Percentiles rank a stretch among this genome's conserved stretches.
Evolutionary conservation across 306 rosid species (phyloP).

Genomic region (Castanopsis chinensis): DNA sequence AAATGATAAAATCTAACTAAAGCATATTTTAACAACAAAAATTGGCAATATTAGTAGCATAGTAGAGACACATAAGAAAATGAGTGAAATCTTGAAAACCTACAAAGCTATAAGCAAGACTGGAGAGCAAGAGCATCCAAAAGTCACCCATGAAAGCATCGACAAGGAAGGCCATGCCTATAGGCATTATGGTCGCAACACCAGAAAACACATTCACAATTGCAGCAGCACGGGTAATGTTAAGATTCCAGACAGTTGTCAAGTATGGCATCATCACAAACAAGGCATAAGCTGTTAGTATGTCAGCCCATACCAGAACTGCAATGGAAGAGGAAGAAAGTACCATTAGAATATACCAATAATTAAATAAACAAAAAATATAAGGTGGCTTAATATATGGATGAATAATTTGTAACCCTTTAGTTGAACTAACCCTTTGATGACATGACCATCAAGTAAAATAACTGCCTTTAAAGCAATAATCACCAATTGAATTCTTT

Average conservation of each 20-base stretch:
- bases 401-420: no score
- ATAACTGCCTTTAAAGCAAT: no score
- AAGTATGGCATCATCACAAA: constrained; percentile 23
- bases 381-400: no score
- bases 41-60: no score
- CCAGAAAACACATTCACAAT: constrained; percentile 24
- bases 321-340: background rate
- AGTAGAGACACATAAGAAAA: background rate
- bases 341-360: background rate
- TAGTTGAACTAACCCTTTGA: no score
- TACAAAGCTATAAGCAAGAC: constrained; percentile 16
- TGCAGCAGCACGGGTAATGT: constrained; percentile 21
- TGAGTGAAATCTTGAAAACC: background rate
- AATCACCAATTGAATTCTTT: no score
- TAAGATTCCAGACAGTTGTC: constrained; percentile 19
- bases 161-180: constrained; percentile 18
- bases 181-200: constrained; percentile 3
- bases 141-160: constrained; percentile 20
- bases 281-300: background rate
- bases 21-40: background rate
- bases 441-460: no score
- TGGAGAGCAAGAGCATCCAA: constrained; percentile 9
- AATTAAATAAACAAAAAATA: background rate
- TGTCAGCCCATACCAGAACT: constrained; percentile 17
- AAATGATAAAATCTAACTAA: no score